Percentiles rank a stretch among this genome's conserved stretches.
Conservation (phyloP, 2,329 filamentous ascomycete genomes). For the Aspergillus melleus region DNA sequence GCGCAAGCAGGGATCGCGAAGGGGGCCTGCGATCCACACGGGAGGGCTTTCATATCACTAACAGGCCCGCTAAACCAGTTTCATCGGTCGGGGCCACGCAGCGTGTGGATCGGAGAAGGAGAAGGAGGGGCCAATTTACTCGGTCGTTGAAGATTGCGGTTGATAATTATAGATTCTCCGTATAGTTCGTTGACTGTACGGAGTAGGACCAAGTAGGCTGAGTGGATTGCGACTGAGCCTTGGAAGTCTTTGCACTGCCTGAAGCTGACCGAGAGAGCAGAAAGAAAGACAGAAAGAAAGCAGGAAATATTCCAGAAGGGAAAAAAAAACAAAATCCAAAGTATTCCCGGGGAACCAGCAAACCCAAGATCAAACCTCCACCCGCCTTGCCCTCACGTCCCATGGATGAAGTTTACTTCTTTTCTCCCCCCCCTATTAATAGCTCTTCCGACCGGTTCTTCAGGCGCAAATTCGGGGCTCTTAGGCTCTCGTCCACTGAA, state of each 20-base stretch:
- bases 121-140: neutral
- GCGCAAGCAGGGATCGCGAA: conserved; percentile 22
- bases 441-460: neutral
- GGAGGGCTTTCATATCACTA: conserved; percentile 11
- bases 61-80: conserved; percentile 14
- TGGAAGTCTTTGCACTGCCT: too few species aligned
- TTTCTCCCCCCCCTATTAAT: neutral
- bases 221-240: too few species aligned
- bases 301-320: too few species aligned
- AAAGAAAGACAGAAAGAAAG: too few species aligned
- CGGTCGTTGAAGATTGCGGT: neutral
- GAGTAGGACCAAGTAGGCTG: too few species aligned
- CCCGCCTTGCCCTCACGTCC: neutral
- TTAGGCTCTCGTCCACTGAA: neutral
- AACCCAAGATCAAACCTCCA: too few species aligned
- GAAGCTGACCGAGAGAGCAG: too few species aligned
- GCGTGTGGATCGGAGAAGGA: conserved; percentile 20
- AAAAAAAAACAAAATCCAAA: too few species aligned
- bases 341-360: neutral
- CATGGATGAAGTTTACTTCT: neutral
- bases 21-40: conserved; percentile 17
- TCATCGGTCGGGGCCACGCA: conserved; percentile 24
- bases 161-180: neutral
- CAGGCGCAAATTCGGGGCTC: neutral
- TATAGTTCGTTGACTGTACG: neutral